phyloP scores from a whole-genome alignment of 1,284 basidiomycete species.

The Ganoderma leucocontextum region DNA sequence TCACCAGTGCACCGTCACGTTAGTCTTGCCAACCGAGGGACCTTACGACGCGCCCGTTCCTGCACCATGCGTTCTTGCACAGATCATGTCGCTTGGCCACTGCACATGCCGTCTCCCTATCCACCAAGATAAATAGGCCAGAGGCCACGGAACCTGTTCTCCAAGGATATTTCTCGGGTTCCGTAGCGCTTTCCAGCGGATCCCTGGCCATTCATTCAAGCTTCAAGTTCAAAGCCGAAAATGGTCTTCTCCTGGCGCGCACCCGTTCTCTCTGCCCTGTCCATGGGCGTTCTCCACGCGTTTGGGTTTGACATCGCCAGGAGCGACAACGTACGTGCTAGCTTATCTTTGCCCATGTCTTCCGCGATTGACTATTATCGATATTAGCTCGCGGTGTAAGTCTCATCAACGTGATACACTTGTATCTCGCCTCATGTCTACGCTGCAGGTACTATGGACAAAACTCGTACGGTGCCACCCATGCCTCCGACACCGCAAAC shows the following conservation, averaged over 20 bases:
- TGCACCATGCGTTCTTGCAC: not conserved
- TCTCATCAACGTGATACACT: not conserved
- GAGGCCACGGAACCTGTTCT: not conserved
- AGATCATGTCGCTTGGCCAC: not conserved
- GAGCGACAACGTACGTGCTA: constrained; percentile 40
- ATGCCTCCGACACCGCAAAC: constrained; percentile 49
- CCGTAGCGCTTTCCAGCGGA: not conserved
- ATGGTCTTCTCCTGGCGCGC: constrained; percentile 30
- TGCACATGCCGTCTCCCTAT: not conserved
- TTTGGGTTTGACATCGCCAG: constrained; percentile 37
- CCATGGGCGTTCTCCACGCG: constrained; percentile 23
- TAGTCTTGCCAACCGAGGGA: not conserved
- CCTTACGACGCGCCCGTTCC: not conserved
- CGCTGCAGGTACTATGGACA: constrained; percentile 52
- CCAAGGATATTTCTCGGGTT: not conserved
- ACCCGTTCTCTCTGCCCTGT: constrained; percentile 26
- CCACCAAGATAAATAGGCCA: not conserved
- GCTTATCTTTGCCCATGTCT: not conserved
- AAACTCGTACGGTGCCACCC: constrained; percentile 65
- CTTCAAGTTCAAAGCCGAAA: not conserved
- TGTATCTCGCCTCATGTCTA: not conserved
- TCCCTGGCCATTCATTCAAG: not conserved
- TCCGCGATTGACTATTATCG: not conserved
- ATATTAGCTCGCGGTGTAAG: constrained; percentile 11
- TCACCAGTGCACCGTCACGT: not conserved